Conservation (phyloP, 2,329 filamentous ascomycete genomes). For the Elsinoe ampelina region DNA sequence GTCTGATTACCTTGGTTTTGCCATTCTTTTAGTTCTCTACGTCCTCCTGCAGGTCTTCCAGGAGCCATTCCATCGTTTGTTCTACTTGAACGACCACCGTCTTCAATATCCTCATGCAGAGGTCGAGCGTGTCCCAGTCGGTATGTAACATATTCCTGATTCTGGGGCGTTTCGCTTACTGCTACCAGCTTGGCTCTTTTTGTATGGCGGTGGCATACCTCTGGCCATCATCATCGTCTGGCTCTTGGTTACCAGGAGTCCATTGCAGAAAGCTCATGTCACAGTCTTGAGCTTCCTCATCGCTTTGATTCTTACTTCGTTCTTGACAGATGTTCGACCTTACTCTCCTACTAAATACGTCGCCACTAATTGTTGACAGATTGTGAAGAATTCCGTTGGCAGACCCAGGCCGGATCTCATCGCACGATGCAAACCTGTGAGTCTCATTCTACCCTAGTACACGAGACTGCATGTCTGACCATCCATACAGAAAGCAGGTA, state of each 20-base stretch:
- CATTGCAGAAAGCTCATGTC: slow-evolving; percentile 72
- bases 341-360: not conserved
- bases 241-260: slow-evolving; percentile 53
- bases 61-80: slow-evolving; percentile 89
- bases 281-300: slow-evolving; percentile 74
- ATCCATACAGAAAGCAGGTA: slow-evolving; percentile 34
- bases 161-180: slow-evolving; percentile 18
- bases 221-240: slow-evolving; percentile 56
- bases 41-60: slow-evolving; percentile 54
- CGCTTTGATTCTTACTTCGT: slow-evolving; percentile 61
- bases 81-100: slow-evolving; percentile 72
- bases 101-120: slow-evolving; percentile 83
- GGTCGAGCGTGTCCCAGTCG: slow-evolving; percentile 70
- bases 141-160: slow-evolving; percentile 38
- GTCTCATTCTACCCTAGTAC: slow-evolving; percentile 14
- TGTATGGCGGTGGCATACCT: slow-evolving; percentile 69
- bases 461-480: not conserved
- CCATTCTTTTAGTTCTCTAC: slow-evolving; percentile 59
- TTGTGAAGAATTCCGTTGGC: slow-evolving; percentile 82
- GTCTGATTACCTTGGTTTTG: slow-evolving; percentile 76
- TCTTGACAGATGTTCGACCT: slow-evolving; percentile 61
- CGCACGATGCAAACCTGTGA: slow-evolving; percentile 68
- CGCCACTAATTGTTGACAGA: slow-evolving; percentile 19
- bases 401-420: slow-evolving; percentile 79
- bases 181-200: slow-evolving; percentile 57